phyloP scores from a whole-genome alignment of 1,284 basidiomycete genomes.

The Trametes sp. region DNA sequence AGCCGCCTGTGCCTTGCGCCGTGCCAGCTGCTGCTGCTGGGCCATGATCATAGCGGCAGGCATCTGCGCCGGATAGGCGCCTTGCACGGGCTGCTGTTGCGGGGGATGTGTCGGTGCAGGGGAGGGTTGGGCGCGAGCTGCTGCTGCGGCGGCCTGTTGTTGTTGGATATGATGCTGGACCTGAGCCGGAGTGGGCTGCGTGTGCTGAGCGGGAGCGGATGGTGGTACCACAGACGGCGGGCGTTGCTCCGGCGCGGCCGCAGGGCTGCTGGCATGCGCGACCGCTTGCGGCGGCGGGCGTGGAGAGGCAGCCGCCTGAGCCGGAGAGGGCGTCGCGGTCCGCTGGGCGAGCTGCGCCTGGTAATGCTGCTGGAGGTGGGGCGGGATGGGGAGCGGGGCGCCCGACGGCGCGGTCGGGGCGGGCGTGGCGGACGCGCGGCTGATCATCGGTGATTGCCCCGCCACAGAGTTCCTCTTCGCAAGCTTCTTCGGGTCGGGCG shows the following conservation, averaged over 20 bases:
- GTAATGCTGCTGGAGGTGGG: slow-evolving; percentile 31
- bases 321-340: slow-evolving; percentile 23
- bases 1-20: slow-evolving; percentile 7
- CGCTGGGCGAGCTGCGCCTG: slow-evolving; percentile 23
- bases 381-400: slow-evolving; percentile 25
- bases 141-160: slow-evolving; percentile 9
- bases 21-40: not conserved
- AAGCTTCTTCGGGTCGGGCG: slow-evolving; percentile 26
- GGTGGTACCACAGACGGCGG: slow-evolving; percentile 21
- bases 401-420: slow-evolving; percentile 23
- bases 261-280: slow-evolving; percentile 28
- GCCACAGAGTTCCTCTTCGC: slow-evolving; percentile 26
- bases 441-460: slow-evolving; percentile 24
- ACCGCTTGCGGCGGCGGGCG: slow-evolving; percentile 20
- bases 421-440: slow-evolving; percentile 30
- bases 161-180: slow-evolving; percentile 10
- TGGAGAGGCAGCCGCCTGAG: slow-evolving; percentile 27
- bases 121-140: slow-evolving; percentile 17
- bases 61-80: slow-evolving; percentile 27
- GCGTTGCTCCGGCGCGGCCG: slow-evolving; percentile 23
- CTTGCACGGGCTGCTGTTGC: slow-evolving; percentile 30
- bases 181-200: not conserved
- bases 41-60: slow-evolving; percentile 3
- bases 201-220: slow-evolving; percentile 2
- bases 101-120: slow-evolving; percentile 21